Percentiles rank a stretch among this genome's conserved stretches.
These are phyloP conservation scores for Peronospora destructor DNA, from an alignment of 352 stramenopile species.

Conservation along the genomic window DNA sequence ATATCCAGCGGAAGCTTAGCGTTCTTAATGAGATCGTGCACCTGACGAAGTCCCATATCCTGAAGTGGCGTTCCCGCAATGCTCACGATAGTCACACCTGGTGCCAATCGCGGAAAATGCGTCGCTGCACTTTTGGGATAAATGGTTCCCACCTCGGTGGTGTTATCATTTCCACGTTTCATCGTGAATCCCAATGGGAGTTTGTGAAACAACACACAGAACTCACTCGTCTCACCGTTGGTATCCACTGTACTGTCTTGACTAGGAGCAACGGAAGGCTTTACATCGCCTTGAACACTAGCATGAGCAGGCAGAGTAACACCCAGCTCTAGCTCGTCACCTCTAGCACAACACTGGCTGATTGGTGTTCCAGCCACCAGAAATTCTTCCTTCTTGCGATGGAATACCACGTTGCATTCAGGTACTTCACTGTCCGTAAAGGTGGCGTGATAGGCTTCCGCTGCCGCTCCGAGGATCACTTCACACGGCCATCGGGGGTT, in stretches of 20 bases:
- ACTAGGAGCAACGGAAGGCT: constrained; percentile 14
- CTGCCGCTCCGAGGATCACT: constrained; percentile 48
- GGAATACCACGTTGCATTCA: constrained; percentile 69
- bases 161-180: constrained; percentile 61
- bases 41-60: constrained; percentile 65
- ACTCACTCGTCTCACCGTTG: constrained; percentile 39
- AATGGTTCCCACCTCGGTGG: constrained; percentile 77
- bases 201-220: constrained; percentile 77
- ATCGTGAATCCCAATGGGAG: constrained; percentile 82
- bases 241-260: constrained; percentile 24
- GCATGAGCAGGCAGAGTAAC: constrained; percentile 28
- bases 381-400: constrained; percentile 48
- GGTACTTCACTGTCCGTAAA: constrained; percentile 65
- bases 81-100: constrained; percentile 65
- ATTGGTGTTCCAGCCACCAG: constrained; percentile 48
- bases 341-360: constrained; percentile 37
- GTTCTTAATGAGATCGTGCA: constrained; percentile 80
- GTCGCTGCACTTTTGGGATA: constrained; percentile 71
- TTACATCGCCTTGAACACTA: constrained; percentile 1
- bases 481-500: constrained; percentile 61
- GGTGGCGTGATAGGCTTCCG: constrained; percentile 51
- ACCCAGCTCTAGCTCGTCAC: constrained; percentile 62
- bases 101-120: constrained; percentile 61
- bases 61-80: constrained; percentile 56
- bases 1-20: constrained; percentile 66